Evolutionary conservation across 2,329 filamentous ascomycete species (phyloP), one percentile per base, ranked within the genome.

Genomic region (Ascochyta viciae-villosae): DNA sequence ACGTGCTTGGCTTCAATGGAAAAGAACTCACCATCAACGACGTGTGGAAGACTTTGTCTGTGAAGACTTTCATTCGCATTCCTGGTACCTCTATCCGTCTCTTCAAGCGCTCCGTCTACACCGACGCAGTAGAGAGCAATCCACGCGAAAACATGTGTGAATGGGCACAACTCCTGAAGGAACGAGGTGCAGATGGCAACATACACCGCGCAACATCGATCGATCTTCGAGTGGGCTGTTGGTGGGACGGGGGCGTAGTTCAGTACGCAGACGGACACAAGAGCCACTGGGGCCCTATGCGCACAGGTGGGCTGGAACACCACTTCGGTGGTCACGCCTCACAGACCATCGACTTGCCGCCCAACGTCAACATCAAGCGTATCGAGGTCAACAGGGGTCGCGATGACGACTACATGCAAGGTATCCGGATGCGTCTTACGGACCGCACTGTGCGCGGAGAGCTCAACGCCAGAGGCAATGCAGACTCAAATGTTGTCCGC

Each of bases 201-300:
- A 33, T 81, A 4, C 66, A 76, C 10, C 68, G 70, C n/a, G 80
- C 78, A 0, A 72, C 66, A 2, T 74, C 68, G 15, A 77, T 83
- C 26, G 80, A 83, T 57, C 61, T 82, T 3, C 73, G 79, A 2
- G 76, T 81, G 6, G 81, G 81, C 4, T 72, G 66, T 37, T 62
- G 68, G 6, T 75, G 82, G 37, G 80, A 83, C 47, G 80, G 81
- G 24, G 79, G 77, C 5, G 73, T 79, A 29, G 76, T 83, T 3
- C 70, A 79, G 57, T 83, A 79, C 60, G 67, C 66, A 40, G 80
- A 82, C 49, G 80, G 78, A 8, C 70, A 73, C n/a, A 64, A 60
- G 9, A 73, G 75, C 13, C 77, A 79, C 26, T 82, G 80, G 62
- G 80, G 81, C 0, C 58, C 57, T 3, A 64, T 66, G 68, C 49